Conservation (phyloP, 345 rosid species). For the Eucalyptus sideroxylon region DNA sequence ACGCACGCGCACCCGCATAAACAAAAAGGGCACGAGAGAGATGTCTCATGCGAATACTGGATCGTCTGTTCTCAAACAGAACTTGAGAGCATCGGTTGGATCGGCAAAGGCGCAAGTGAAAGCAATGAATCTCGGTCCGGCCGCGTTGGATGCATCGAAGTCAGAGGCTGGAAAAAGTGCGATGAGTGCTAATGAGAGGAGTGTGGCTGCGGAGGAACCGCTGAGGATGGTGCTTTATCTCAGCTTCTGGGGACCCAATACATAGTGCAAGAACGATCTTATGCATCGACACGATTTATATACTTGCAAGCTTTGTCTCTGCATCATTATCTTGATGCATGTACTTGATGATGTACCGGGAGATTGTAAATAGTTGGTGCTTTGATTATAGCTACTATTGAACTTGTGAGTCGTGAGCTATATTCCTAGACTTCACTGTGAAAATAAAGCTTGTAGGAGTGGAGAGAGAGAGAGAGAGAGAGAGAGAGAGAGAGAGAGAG, state of each 20-base stretch:
- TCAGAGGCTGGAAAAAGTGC: background rate
- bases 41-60: background rate
- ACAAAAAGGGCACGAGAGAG: background rate
- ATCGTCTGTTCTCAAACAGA: background rate
- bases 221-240: constrained; percentile 5
- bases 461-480: background rate
- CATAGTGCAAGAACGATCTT: background rate
- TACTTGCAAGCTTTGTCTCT: background rate
- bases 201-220: background rate
- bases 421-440: background rate
- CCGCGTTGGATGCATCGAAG: background rate
- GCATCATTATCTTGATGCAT: background rate
- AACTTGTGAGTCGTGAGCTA: background rate
- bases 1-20: background rate
- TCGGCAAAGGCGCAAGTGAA: background rate
- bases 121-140: background rate
- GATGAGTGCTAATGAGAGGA: background rate
- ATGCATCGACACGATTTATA: background rate
- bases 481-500: background rate
- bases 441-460: background rate
- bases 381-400: background rate
- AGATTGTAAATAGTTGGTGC: background rate
- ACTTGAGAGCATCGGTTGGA: background rate
- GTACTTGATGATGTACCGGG: background rate
- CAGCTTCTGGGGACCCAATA: constrained; percentile 12